These are phyloP conservation scores for Pelargonium fulgidum DNA, from an alignment of 441 rosid species.

Conservation along the genomic window DNA sequence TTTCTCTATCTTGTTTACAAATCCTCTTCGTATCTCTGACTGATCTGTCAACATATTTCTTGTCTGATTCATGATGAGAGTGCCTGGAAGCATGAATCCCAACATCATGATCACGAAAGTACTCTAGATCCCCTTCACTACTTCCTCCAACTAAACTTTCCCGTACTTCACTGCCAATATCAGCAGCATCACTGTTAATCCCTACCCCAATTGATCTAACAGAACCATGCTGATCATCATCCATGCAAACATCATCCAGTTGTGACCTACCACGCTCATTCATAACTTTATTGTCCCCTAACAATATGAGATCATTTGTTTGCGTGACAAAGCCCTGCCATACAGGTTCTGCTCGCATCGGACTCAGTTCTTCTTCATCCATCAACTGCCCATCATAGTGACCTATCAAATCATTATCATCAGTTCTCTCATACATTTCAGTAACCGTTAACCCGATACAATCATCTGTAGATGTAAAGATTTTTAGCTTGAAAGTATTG, in stretches of 20 bases:
- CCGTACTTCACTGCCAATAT: constrained; percentile 72
- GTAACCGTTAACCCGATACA: constrained; percentile 49
- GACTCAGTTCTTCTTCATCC: constrained; percentile 74
- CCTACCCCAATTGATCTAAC: constrained; percentile 98
- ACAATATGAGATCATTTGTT: constrained; percentile 57
- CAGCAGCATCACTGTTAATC: constrained; percentile 82
- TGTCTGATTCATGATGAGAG: constrained; percentile 44
- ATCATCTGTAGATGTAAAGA: constrained; percentile 58
- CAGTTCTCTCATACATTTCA: constrained; percentile 54
- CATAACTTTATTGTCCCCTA: constrained; percentile 52
- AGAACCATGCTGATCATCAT: constrained; percentile 84
- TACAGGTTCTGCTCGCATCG: constrained; percentile 74
- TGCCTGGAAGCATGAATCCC: constrained; percentile 40
- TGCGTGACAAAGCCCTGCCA: constrained; percentile 95
- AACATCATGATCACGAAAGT: constrained; percentile 47
- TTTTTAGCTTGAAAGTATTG: constrained; percentile 59
- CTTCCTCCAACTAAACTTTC: constrained; percentile 81
- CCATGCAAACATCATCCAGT: constrained; percentile 51
- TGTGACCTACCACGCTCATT: constrained; percentile 40
- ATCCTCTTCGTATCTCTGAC: constrained; percentile 40
- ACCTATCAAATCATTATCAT: constrained; percentile 53
- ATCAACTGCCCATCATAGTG: constrained; percentile 76
- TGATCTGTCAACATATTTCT: constrained; percentile 38
- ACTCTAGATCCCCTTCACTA: constrained; percentile 80
- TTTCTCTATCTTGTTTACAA: constrained; percentile 38